Evolutionary conservation across 345 rosid genomes (phyloP).

Genomic region (Pistacia vera): DNA sequence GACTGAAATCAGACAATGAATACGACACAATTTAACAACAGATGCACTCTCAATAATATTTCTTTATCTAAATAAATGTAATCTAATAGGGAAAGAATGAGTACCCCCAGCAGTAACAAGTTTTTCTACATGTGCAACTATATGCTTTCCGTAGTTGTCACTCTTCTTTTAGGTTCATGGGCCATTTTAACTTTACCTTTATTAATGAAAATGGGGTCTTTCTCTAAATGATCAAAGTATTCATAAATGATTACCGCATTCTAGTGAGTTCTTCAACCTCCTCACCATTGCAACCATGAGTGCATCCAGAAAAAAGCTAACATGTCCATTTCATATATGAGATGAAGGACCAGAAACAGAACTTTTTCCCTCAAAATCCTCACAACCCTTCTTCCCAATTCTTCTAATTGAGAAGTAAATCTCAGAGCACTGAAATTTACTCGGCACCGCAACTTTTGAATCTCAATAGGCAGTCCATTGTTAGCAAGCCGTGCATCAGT

Average conservation of each 20-base stretch:
- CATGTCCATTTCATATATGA: slow-evolving; percentile 99
- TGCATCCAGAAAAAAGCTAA: slow-evolving; percentile 95
- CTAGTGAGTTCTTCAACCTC: slow-evolving; percentile 85
- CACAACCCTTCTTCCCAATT: slow-evolving; percentile 74
- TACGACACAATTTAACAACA: too few relatives aligned
- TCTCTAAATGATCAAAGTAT: background rate
- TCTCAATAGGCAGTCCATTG: slow-evolving; percentile 71
- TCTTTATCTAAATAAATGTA: too few relatives aligned
- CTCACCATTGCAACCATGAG: slow-evolving; percentile 76
- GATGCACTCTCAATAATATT: too few relatives aligned
- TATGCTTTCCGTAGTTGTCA: slow-evolving; percentile 64
- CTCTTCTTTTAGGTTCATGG: too few relatives aligned
- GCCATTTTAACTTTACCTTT: too few relatives aligned
- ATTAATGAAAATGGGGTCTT: too few relatives aligned
- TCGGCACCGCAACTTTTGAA: slow-evolving; percentile 90
- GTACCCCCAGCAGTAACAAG: slow-evolving; percentile 88
- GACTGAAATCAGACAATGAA: too few relatives aligned
- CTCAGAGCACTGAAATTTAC: slow-evolving; percentile 81
- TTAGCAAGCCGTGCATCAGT: slow-evolving; percentile 95
- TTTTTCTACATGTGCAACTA: slow-evolving; percentile 86
- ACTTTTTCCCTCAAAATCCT: slow-evolving; percentile 76
- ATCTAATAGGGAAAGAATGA: background rate
- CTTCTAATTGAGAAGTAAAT: slow-evolving; percentile 82
- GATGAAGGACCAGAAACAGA: slow-evolving; percentile 82
- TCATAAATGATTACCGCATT: slow-evolving; percentile 59